A percentile compares a stretch with the other conserved stretches of the same genome.
Evolutionary conservation across 2,329 filamentous ascomycete species (phyloP).

Genomic region (Aspergillus tanneri): DNA sequence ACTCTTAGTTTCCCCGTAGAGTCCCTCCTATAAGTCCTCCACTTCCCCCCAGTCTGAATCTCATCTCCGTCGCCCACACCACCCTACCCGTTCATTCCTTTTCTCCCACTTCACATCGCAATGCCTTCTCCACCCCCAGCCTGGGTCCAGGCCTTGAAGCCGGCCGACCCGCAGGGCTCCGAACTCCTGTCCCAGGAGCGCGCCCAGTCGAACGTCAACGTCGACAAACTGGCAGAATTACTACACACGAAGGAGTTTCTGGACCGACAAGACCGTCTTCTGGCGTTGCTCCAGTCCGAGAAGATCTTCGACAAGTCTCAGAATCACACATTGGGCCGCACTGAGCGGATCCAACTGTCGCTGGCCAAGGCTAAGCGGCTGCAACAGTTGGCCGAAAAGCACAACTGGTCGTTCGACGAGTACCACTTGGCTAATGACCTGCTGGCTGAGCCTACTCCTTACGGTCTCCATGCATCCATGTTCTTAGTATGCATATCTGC

Average conservation of each 20-base stretch:
- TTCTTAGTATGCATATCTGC: constrained; percentile 64
- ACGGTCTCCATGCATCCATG: constrained; percentile 70
- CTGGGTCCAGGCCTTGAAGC: constrained; percentile 68
- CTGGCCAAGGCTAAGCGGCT: constrained; percentile 70
- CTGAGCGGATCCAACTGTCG: constrained; percentile 67
- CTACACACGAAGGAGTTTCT: constrained; percentile 67
- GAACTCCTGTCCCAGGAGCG: constrained; percentile 70
- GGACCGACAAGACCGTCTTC: constrained; percentile 59
- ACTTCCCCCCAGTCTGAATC: background rate
- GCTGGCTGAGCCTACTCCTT: constrained; percentile 71
- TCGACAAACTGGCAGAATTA: constrained; percentile 66
- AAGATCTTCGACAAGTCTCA: constrained; percentile 75
- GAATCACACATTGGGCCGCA: constrained; percentile 71
- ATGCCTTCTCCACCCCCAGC: constrained; percentile 51
- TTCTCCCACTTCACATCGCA: background rate
- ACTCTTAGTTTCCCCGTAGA: background rate
- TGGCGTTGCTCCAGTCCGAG: constrained; percentile 65
- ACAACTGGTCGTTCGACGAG: constrained; percentile 68
- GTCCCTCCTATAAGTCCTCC: background rate
- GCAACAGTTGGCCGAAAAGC: constrained; percentile 62
- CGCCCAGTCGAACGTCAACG: constrained; percentile 63
- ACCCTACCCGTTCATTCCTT: background rate
- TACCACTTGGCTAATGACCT: constrained; percentile 64
- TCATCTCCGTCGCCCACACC: background rate
- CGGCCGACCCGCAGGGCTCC: constrained; percentile 65